Evolutionary conservation across 164 flowering plant species (phyloP).

Genomic region (Chimonanthus salicifolius): DNA sequence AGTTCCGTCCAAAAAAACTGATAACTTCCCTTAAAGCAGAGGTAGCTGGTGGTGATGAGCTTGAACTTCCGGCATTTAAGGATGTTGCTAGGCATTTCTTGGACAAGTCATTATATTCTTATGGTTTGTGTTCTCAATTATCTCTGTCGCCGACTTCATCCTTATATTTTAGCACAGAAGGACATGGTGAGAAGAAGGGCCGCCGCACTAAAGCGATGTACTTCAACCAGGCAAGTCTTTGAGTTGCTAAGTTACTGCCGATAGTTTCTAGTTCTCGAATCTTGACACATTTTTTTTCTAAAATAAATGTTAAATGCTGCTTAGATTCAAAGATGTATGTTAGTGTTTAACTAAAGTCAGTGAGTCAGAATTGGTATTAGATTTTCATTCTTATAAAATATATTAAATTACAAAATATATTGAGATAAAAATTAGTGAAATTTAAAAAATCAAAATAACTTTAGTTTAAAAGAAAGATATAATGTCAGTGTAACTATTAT

Average conservation of each 20-base stretch:
- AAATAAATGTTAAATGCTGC: not conserved
- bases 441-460: not conserved
- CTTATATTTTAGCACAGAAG: slow-evolving; percentile 53
- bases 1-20: slow-evolving; percentile 74
- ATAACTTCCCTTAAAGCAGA: slow-evolving; percentile 59
- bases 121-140: slow-evolving; percentile 49
- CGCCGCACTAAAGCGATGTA: slow-evolving; percentile 51
- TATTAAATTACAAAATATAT: too few relatives aligned
- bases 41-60: slow-evolving; percentile 32
- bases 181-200: slow-evolving; percentile 56
- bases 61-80: slow-evolving; percentile 41
- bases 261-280: not conserved
- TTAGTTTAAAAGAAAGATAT: not conserved
- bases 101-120: slow-evolving; percentile 69
- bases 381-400: not conserved
- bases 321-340: not conserved
- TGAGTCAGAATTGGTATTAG: not conserved
- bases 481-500: too few relatives aligned
- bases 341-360: not conserved
- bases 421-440: not conserved
- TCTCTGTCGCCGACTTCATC: slow-evolving; percentile 42
- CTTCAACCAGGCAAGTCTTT: slow-evolving; percentile 51
- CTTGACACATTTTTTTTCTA: too few relatives aligned
- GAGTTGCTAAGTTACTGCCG: not conserved
- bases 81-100: slow-evolving; percentile 49